These are phyloP conservation scores for Hypoxylon rubiginosum DNA, from an alignment of 2,329 filamentous ascomycete genomes.

Conservation along the genomic window DNA sequence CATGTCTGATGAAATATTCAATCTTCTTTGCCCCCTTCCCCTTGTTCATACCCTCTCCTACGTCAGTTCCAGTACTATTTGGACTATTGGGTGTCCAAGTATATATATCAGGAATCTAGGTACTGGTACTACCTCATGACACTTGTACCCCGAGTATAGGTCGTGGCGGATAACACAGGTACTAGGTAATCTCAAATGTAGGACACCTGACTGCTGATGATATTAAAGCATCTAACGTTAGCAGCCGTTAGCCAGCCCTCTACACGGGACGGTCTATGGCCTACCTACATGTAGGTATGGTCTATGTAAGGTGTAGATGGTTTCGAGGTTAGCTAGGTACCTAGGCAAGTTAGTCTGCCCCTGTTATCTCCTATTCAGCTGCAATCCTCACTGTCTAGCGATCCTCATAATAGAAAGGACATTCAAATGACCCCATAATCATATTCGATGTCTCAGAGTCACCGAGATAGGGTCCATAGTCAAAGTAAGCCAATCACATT, in stretches of 20 bases:
- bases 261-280: constrained; percentile 4
- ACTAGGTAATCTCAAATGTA: background rate
- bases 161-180: constrained; percentile 20
- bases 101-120: background rate
- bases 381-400: constrained; percentile 11
- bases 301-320: background rate
- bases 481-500: constrained; percentile 35
- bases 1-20: constrained; percentile 8
- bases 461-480: constrained; percentile 31
- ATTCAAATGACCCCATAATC: constrained; percentile 28
- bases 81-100: constrained; percentile 4
- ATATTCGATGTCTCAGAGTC: constrained; percentile 35
- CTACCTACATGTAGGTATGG: background rate
- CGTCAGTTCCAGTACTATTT: constrained; percentile 35
- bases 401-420: constrained; percentile 21
- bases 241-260: too few relatives aligned
- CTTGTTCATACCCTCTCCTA: constrained; percentile 27
- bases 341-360: background rate
- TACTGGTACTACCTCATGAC: constrained; percentile 4
- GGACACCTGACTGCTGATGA: background rate
- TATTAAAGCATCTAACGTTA: constrained; percentile 21
- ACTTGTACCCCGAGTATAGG: constrained; percentile 29
- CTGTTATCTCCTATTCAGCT: constrained; percentile 13
- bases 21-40: constrained; percentile 20
- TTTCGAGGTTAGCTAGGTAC: background rate